phyloP scores from a whole-genome alignment of 2,329 filamentous ascomycete genomes.

The Ilyonectria sp. region DNA sequence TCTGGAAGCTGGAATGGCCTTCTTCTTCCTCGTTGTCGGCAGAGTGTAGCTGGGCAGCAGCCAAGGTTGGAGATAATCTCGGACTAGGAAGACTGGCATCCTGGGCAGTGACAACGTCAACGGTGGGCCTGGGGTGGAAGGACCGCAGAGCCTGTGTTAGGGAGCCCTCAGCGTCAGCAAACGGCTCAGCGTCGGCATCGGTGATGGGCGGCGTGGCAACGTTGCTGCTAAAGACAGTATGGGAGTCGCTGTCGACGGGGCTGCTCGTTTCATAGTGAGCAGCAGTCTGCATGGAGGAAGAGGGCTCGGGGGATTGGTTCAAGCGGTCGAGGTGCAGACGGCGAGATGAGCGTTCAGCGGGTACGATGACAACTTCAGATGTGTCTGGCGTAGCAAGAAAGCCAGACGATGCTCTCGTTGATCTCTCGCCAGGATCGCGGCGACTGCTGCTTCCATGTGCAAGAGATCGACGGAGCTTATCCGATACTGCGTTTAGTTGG shows the following conservation, averaged over 20 bases:
- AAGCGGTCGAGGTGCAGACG: slow-evolving; percentile 59
- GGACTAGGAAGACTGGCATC: slow-evolving; percentile 96
- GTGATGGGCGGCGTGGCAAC: slow-evolving; percentile 83
- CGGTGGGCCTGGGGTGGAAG: slow-evolving; percentile 65
- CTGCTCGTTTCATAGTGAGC: slow-evolving; percentile 64
- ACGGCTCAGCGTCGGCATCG: slow-evolving; percentile 78
- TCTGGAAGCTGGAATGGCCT: slow-evolving; percentile 53
- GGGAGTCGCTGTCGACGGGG: slow-evolving; percentile 68
- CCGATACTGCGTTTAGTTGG: slow-evolving; percentile 50
- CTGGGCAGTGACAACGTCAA: slow-evolving; percentile 82
- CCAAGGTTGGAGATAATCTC: slow-evolving; percentile 91
- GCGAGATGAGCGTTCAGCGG: slow-evolving; percentile 55
- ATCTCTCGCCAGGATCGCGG: slow-evolving; percentile 46
- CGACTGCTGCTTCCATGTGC: slow-evolving; percentile 47
- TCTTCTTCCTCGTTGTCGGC: slow-evolving; percentile 63
- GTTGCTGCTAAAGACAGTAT: slow-evolving; percentile 73
- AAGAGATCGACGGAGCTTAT: slow-evolving; percentile 55
- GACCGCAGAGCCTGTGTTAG: slow-evolving; percentile 63
- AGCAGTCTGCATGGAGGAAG: slow-evolving; percentile 54
- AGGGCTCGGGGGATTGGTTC: slow-evolving; percentile 63
- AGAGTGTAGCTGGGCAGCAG: slow-evolving; percentile 72
- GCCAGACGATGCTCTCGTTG: slow-evolving; percentile 45
- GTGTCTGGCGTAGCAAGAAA: slow-evolving; percentile 72
- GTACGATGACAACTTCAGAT: slow-evolving; percentile 59
- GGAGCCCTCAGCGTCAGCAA: slow-evolving; percentile 66